phyloP scores from a whole-genome alignment of 1,139 yeast genomes.

The Geotrichum europaeum region DNA sequence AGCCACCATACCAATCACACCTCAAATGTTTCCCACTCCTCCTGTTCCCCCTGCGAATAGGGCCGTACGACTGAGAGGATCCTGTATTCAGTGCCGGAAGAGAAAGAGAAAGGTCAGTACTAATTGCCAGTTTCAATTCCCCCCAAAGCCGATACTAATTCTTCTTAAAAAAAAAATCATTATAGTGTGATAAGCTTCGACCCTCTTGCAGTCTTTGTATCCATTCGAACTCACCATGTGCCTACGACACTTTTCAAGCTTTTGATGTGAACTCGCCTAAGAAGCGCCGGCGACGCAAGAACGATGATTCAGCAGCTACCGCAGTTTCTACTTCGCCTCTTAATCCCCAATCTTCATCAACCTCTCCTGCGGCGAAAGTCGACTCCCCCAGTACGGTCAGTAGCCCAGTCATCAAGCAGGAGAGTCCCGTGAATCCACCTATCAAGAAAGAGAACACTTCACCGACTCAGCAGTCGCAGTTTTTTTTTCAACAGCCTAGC shows the following conservation, averaged over 20 bases:
- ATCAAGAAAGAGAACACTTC: not conserved
- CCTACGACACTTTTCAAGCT: slow-evolving; percentile 17
- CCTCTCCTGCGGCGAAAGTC: not conserved
- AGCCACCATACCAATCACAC: not conserved
- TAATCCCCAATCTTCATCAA: not conserved
- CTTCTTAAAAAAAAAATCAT: not conserved
- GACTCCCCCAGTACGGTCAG: not conserved
- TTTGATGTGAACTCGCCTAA: slow-evolving; percentile 13
- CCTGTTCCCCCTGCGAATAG: slow-evolving; percentile 8
- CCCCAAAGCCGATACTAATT: not conserved
- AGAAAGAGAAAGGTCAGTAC: slow-evolving; percentile 15
- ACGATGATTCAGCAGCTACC: not conserved
- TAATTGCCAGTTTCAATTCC: not conserved
- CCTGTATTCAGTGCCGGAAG: slow-evolving; percentile 17
- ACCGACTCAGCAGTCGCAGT: not conserved
- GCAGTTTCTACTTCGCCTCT: not conserved
- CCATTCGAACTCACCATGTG: slow-evolving; percentile 13
- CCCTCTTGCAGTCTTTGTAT: slow-evolving; percentile 16
- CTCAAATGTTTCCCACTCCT: slow-evolving; percentile 2
- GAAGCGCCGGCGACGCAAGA: slow-evolving; percentile 8
- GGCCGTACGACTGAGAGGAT: slow-evolving; percentile 17
- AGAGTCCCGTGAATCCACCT: not conserved
- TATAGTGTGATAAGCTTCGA: slow-evolving; percentile 13
- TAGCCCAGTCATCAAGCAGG: not conserved
- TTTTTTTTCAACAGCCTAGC: not conserved